Evolutionary conservation across 2,329 filamentous ascomycete genomes (phyloP).

Genomic region (Amauroascus verrucosus): DNA sequence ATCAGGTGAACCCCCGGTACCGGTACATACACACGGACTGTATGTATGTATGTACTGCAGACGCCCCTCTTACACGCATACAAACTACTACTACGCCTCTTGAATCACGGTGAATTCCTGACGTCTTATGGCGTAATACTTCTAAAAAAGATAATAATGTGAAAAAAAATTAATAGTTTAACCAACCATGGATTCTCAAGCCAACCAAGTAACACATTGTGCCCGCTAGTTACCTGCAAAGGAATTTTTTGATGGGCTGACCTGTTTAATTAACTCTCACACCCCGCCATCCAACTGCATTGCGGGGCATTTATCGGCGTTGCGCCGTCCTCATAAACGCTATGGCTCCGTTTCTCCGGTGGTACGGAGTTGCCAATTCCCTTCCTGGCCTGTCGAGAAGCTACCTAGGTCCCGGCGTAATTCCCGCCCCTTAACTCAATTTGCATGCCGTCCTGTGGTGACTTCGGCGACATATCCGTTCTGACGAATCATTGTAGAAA

Average conservation of each 20-base stretch:
- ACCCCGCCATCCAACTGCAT: slow-evolving; percentile 4
- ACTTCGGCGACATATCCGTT: slow-evolving; percentile 1
- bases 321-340: not conserved
- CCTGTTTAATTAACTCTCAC: not conserved
- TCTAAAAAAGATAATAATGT: not conserved
- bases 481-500: not conserved
- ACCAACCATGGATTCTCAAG: not conserved
- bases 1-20: not conserved
- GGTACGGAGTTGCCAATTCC: not conserved
- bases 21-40: not conserved
- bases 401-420: not conserved
- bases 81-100: no score
- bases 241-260: not conserved
- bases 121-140: no score
- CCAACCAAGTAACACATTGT: no score
- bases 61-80: no score
- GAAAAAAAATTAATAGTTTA: no score
- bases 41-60: no score
- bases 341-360: slow-evolving; percentile 6
- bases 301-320: slow-evolving; percentile 4
- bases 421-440: not conserved
- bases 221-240: no score
- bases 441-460: not conserved
- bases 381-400: not conserved
- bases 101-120: not conserved